Conservation (phyloP, 1,284 basidiomycete genomes). For the Cutaneotrichosporon sp. region DNA sequence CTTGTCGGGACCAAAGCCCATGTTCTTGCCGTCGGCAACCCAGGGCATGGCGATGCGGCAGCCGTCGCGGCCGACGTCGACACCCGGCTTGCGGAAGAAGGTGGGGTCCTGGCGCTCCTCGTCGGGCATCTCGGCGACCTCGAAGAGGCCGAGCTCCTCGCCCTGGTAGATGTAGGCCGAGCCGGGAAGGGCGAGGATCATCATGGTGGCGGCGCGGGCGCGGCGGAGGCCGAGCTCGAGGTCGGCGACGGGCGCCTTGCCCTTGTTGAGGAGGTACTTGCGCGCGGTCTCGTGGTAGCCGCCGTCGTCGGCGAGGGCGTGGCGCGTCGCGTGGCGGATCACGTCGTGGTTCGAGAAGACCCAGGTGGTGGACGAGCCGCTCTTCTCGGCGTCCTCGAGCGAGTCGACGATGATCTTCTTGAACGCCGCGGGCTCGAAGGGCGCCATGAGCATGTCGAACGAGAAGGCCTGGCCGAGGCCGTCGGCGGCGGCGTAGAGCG, state of each 20-base stretch:
- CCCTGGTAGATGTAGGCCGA: slow-evolving; percentile 50
- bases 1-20: slow-evolving; percentile 34
- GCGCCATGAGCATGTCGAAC: slow-evolving; percentile 46
- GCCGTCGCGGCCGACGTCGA: slow-evolving; percentile 44
- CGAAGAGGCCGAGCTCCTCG: slow-evolving; percentile 47
- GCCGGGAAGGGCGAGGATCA: slow-evolving; percentile 46
- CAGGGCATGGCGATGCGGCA: slow-evolving; percentile 42
- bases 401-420: slow-evolving; percentile 31
- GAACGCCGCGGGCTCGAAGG: slow-evolving; percentile 30
- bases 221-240: slow-evolving; percentile 32
- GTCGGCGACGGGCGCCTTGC: slow-evolving; percentile 26
- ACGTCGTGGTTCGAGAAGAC: slow-evolving; percentile 49
- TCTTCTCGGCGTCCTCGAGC: slow-evolving; percentile 27
- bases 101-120: slow-evolving; percentile 43
- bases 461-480: slow-evolving; percentile 48
- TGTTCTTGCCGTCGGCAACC: slow-evolving; percentile 25
- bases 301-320: slow-evolving; percentile 32
- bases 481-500: slow-evolving; percentile 38
- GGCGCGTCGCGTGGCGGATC: slow-evolving; percentile 45
- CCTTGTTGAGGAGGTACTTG: slow-evolving; percentile 28
- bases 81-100: slow-evolving; percentile 40
- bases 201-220: slow-evolving; percentile 38
- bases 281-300: slow-evolving; percentile 21
- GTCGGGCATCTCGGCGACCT: slow-evolving; percentile 40
- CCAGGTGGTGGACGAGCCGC: slow-evolving; percentile 42